Conservation (phyloP, 257 asterid species). For the Ballota nigra region DNA sequence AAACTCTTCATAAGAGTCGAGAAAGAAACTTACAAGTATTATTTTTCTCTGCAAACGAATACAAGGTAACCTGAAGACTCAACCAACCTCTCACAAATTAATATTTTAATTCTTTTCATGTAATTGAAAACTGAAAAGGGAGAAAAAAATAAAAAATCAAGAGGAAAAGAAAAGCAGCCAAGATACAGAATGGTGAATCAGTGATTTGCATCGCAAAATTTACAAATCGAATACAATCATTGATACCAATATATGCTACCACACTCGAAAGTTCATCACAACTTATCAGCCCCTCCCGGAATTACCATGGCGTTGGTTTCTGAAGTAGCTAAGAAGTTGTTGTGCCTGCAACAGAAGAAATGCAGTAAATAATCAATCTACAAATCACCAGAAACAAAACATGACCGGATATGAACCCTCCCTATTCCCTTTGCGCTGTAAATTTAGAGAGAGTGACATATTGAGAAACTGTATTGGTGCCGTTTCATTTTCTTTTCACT, state of each 20-base stretch:
- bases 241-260: conserved; percentile 12
- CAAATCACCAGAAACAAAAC: neutral
- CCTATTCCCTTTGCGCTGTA: neutral
- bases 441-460: no score
- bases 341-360: conserved; percentile 58
- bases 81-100: conserved; percentile 24
- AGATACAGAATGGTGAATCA: conserved; percentile 19
- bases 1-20: conserved; percentile 1
- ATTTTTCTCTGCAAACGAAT: conserved; percentile 29
- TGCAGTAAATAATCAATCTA: neutral
- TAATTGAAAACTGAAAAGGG: neutral
- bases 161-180: conserved; percentile 14
- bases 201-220: conserved; percentile 25
- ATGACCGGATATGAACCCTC: neutral
- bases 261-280: conserved; percentile 15
- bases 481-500: neutral
- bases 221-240: conserved; percentile 22
- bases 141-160: neutral
- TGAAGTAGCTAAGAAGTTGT: conserved; percentile 67
- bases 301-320: conserved; percentile 79
- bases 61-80: conserved; percentile 11
- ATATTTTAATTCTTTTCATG: conserved; percentile 22
- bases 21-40: conserved; percentile 12
- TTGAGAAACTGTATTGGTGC: no score
- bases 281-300: conserved; percentile 53